Conservation (phyloP, 148 eudicot genomes). For the Chenopodium berlandieri region DNA sequence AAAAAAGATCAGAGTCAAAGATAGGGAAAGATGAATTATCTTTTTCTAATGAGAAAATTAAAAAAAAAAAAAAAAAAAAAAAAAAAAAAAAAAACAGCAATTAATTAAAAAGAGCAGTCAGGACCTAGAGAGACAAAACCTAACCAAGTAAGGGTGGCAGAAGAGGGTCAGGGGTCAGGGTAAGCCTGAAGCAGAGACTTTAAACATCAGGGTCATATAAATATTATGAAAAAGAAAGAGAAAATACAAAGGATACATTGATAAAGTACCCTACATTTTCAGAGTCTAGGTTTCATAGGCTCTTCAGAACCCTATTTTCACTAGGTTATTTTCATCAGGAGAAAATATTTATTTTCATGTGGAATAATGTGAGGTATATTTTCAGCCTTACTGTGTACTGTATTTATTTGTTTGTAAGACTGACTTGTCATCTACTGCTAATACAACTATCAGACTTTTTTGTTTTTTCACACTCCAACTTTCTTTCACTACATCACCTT, state of each 20-base stretch:
- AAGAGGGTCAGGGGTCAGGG: not conserved
- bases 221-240: not conserved
- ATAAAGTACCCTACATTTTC: too few relatives aligned
- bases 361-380: constrained; percentile 1
- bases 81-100: not conserved
- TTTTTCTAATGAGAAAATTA: too few relatives aligned
- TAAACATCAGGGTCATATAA: not conserved
- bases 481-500: not conserved
- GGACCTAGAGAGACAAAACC: constrained; percentile 2
- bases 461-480: not conserved
- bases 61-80: not conserved
- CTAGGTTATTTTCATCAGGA: not conserved
- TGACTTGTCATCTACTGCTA: too few relatives aligned
- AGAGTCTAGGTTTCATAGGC: constrained; percentile 8
- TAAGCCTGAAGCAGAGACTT: not conserved
- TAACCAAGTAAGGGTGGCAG: not conserved
- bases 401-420: too few relatives aligned
- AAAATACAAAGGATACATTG: too few relatives aligned
- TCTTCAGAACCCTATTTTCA: constrained; percentile 1
- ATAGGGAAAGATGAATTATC: too few relatives aligned
- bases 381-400: not conserved
- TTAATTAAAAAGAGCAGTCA: not conserved
- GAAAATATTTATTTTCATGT: not conserved
- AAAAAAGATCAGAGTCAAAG: too few relatives aligned
- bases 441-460: too few relatives aligned